Base-by-base conservation (phyloP, 192 early-diverging fungal species). In the Dispira parvispora region DNA sequence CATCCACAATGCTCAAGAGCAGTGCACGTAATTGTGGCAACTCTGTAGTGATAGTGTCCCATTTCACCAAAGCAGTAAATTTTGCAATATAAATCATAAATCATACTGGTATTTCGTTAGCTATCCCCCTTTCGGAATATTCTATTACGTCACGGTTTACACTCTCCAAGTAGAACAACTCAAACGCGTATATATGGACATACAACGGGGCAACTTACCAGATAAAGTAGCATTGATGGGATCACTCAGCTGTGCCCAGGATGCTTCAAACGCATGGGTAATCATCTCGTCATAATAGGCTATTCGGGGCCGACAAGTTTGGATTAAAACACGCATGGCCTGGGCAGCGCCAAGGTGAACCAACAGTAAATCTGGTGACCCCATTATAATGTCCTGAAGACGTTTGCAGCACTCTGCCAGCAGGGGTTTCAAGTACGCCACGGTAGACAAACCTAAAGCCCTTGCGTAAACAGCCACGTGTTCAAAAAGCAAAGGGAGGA, bases 401-500 rank as follows among this genome's bases (percentile, higher is more conserved):
- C 57, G 18, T 14, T 13, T 32, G 16, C 57, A 60, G 57, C 57
- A 60, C 32, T 60, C 57, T 4, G 13, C 9, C 11, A 60, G 3
- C 25, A 60, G 14, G 3, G 32, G 28, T 11, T 60, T 60, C 12
- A 60, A 42, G 27, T 27, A 60, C 5, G 27, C 14, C 1, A 43
- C 45, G 2, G 21, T 43, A 16, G 23, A 25, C 12, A 38, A 16
- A 43, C 57, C 57, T 27, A 60, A 8, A 12, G 14, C 11, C 11
- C 27, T 16, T 9, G 32, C 21, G 2, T 20, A 3, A 13, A 4
- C 6, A n/a, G 8, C 42, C 12, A 60, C 1, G 14, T 60, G 57
- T 18, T 60, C 57, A n/a, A 60, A 27, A 16, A 60, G 28, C 5
- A 60, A 2, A 43, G 57, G 57, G 13, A n/a, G 57, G 14, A 60